Base-by-base conservation (phyloP, 2,329 filamentous ascomycete genomes). In the Colletotrichum cereale region DNA sequence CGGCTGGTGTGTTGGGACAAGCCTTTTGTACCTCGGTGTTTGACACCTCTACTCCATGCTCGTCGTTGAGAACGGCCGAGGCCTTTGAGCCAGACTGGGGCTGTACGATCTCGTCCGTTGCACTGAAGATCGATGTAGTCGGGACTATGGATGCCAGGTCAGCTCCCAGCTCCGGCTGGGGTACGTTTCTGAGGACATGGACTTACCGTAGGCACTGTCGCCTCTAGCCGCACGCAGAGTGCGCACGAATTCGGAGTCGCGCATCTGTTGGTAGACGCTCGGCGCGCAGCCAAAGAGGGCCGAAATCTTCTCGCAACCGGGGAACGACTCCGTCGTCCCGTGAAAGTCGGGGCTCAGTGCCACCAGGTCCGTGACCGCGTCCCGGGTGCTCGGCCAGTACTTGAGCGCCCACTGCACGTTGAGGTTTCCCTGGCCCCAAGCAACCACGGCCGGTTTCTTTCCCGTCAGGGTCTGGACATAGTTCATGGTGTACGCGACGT, bases 401-500 rank as follows among this genome's bases (percentile, higher is more conserved):
- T 89, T 89, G 73, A 88, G 78, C 0, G 85, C 86, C 88, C 88
- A 90, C 76, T 90, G 88, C 0, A 83, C 80, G 67, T 86, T 80
- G 1, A 90, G 78, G 55, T 84, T 85, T 18, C 88, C 88, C 77
- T 90, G 87, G 0, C 86, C 88, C 86, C 85, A 90, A 10, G 82
- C 82, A 11, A 89, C 78, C 10, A 88, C 80, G 7, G 81, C 79
- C 6, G 87, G 79, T 18, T 84, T 80, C 29, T 79, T 76, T 31
- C 75, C 73, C 36, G 80, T 82, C 71, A 85, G 77, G 36, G 77
- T 79, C 24, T 80, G 78, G 62, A 89, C 82, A 77, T 89, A 90
- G 78, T 89, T 87, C 71, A 90, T 85, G 8, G 87, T 86, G 75
- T 90, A 89, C 2, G 86, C 86, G 44, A 88, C 83, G 74, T 87